Percentiles rank a stretch among this genome's conserved stretches.
These are phyloP conservation scores for Cucurbita maxima DNA, from an alignment of 306 rosid genomes.

Conservation along the genomic window DNA sequence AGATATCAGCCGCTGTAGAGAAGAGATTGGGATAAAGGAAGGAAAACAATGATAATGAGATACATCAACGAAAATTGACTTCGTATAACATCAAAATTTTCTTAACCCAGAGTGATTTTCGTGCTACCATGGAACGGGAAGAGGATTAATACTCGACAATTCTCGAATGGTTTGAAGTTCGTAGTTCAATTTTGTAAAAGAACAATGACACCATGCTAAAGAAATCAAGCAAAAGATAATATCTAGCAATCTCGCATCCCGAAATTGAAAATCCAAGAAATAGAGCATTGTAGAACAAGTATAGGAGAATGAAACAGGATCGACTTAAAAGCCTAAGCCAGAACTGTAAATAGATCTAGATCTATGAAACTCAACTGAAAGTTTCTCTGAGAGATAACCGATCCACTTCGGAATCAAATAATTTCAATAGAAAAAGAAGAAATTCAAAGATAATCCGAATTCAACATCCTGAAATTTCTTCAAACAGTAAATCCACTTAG, in stretches of 20 bases:
- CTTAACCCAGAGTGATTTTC: neutral
- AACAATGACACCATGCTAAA: neutral
- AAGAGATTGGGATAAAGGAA: constrained; percentile 1
- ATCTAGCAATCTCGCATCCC: neutral
- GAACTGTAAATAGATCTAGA: neutral
- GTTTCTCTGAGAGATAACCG: neutral
- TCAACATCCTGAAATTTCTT: neutral
- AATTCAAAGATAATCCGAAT: neutral
- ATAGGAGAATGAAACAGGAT: neutral
- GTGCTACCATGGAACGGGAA: neutral
- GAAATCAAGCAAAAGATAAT: neutral
- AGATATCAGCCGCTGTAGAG: constrained; percentile 71
- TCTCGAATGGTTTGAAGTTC: neutral
- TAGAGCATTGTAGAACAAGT: neutral
- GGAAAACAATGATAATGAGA: neutral
- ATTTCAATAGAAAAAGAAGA: neutral
- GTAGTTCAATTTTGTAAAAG: neutral
- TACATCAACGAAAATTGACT: neutral
- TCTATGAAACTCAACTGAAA: neutral
- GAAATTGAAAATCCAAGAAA: too few species aligned
- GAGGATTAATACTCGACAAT: neutral
- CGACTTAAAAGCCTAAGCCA: neutral
- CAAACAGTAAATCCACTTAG: neutral
- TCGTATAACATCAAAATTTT: neutral
- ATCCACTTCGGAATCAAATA: neutral